Conservation (phyloP, 1,139 yeast species). For the Nadsonia starkeyi-henricii region DNA sequence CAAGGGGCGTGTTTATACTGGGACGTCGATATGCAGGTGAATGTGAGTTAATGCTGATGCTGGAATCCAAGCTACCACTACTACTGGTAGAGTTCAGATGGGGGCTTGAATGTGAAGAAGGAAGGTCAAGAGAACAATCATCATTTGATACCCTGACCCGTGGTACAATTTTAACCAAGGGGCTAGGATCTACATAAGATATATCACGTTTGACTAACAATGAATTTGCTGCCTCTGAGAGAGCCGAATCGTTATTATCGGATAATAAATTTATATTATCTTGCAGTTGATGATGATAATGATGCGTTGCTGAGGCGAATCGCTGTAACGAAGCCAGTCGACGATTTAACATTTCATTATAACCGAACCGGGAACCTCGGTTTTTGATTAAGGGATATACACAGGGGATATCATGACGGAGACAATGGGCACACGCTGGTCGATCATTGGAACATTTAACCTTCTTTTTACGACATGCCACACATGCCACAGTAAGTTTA, state of each 20-base stretch:
- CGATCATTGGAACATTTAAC: constrained; percentile 26
- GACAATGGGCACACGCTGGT: constrained; percentile 27
- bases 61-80: constrained; percentile 1
- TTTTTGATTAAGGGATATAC: constrained; percentile 25
- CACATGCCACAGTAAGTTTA: constrained; percentile 25
- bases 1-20: constrained; percentile 1
- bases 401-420: constrained; percentile 22
- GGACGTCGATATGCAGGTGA: background rate
- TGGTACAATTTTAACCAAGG: too few species aligned
- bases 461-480: constrained; percentile 25
- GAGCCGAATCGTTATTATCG: too few species aligned
- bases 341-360: constrained; percentile 15
- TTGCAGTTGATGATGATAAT: background rate
- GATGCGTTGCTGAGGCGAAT: constrained; percentile 1
- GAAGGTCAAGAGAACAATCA: too few species aligned
- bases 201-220: too few species aligned
- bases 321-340: constrained; percentile 1
- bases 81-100: too few species aligned
- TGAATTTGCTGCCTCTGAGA: too few species aligned
- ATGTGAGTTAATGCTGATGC: background rate
- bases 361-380: constrained; percentile 27
- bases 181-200: too few species aligned
- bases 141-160: too few species aligned
- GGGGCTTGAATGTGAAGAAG: constrained; percentile 2
- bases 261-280: background rate